Percentiles rank a stretch among this genome's conserved stretches.
These are phyloP conservation scores for Dendrobium chrysotoxum DNA, from an alignment of 106 monocot genomes.

Conservation along the genomic window DNA sequence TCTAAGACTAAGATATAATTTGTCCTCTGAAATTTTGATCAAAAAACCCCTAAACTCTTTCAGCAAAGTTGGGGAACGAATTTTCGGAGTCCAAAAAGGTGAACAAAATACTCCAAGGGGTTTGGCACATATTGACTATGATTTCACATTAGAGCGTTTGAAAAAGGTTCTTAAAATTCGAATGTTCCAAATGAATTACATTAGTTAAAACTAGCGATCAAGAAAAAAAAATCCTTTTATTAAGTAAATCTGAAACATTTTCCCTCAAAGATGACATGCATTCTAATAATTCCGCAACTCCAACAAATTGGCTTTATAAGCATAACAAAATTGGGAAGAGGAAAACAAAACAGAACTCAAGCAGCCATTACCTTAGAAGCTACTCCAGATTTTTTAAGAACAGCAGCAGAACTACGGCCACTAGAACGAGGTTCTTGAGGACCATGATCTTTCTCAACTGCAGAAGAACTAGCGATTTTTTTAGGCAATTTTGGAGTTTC, in stretches of 20 bases:
- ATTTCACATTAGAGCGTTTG: background rate
- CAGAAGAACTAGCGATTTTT: background rate
- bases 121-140: background rate
- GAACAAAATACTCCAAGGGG: no score
- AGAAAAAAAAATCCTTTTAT: background rate
- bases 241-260: background rate
- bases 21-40: no score
- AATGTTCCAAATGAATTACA: background rate
- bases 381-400: conserved; percentile 10
- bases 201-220: no score
- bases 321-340: background rate
- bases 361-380: conserved; percentile 20
- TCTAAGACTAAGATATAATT: no score
- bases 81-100: no score
- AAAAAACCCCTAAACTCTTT: no score
- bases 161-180: background rate
- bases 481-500: background rate
- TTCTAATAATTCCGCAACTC: background rate
- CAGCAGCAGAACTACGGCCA: conserved; percentile 11
- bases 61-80: no score
- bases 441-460: background rate
- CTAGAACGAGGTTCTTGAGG: conserved; percentile 12
- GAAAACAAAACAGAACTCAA: background rate
- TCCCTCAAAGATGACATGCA: background rate
- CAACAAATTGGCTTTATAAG: background rate